Percentiles rank a stretch among this genome's conserved stretches.
Evolutionary conservation across 371 early-diverging fungal species (phyloP).

Genomic region (Haplosporangium sp.): DNA sequence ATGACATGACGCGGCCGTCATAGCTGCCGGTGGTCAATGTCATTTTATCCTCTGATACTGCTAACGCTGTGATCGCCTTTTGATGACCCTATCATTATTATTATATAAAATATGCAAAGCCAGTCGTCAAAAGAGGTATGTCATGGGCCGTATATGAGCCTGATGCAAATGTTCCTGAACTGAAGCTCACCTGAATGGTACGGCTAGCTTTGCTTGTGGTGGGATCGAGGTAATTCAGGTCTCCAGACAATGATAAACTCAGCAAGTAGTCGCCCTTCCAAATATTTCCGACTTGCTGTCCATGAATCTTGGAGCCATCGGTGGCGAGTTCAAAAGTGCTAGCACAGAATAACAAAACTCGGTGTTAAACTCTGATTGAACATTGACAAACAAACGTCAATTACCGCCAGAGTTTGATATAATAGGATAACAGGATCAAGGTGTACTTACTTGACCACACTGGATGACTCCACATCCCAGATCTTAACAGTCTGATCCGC

Average conservation of each 20-base stretch:
- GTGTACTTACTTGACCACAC: constrained; percentile 73
- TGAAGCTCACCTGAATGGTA: constrained; percentile 59
- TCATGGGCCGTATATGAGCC: not conserved
- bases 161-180: too few species aligned
- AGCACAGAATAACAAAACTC: not conserved
- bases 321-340: constrained; percentile 66
- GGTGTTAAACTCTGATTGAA: not conserved
- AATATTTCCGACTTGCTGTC: constrained; percentile 95
- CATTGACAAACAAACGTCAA: not conserved
- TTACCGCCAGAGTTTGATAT: not conserved
- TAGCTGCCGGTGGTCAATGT: constrained; percentile 90
- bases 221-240: constrained; percentile 85
- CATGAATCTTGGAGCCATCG: constrained; percentile 57
- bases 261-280: constrained; percentile 85
- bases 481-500: constrained; percentile 91
- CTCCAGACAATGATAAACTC: constrained; percentile 84
- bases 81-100: constrained; percentile 75
- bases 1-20: constrained; percentile 84
- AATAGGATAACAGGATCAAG: not conserved
- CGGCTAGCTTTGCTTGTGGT: constrained; percentile 63
- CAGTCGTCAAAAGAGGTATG: not conserved
- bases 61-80: constrained; percentile 86
- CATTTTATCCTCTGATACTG: constrained; percentile 59
- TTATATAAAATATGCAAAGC: not conserved
- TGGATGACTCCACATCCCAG: constrained; percentile 86